These are phyloP conservation scores for Macadamia integrifolia DNA, from an alignment of 164 flowering plant species.

Conservation along the genomic window DNA sequence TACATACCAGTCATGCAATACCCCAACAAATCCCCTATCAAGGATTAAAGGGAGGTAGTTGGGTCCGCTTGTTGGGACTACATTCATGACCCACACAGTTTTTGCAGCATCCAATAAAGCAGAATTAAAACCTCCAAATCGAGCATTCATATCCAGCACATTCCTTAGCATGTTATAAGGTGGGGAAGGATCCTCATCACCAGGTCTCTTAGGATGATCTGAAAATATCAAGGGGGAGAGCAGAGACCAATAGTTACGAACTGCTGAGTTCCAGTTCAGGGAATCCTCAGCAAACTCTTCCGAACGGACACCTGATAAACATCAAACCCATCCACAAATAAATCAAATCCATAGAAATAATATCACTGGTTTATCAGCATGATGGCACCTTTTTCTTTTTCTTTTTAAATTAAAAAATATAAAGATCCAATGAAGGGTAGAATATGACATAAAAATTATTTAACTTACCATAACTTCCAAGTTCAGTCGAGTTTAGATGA, in stretches of 20 bases:
- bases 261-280: slow-evolving; percentile 48
- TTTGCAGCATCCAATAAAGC: slow-evolving; percentile 76
- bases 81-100: slow-evolving; percentile 98
- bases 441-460: neutral
- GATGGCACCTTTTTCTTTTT: neutral
- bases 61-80: slow-evolving; percentile 68
- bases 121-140: slow-evolving; percentile 83
- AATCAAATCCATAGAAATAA: neutral
- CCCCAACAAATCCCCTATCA: slow-evolving; percentile 90
- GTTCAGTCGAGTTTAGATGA: slow-evolving; percentile 54
- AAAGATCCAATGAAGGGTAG: neutral
- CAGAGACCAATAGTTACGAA: slow-evolving; percentile 88
- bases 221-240: slow-evolving; percentile 94
- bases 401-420: neutral
- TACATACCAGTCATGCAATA: slow-evolving; percentile 87
- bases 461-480: slow-evolving; percentile 54
- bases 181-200: slow-evolving; percentile 97
- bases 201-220: slow-evolving; percentile 99
- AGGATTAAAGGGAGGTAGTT: slow-evolving; percentile 79
- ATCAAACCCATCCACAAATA: neutral
- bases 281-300: slow-evolving; percentile 72
- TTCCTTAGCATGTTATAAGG: slow-evolving; percentile 96
- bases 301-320: slow-evolving; percentile 48
- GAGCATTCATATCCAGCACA: slow-evolving; percentile 98
- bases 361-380: neutral